Evolutionary conservation across 768 basidiomycete genomes (phyloP), one percentile per base, ranked within the genome.

Genomic region (Trametes cinnabarina): DNA sequence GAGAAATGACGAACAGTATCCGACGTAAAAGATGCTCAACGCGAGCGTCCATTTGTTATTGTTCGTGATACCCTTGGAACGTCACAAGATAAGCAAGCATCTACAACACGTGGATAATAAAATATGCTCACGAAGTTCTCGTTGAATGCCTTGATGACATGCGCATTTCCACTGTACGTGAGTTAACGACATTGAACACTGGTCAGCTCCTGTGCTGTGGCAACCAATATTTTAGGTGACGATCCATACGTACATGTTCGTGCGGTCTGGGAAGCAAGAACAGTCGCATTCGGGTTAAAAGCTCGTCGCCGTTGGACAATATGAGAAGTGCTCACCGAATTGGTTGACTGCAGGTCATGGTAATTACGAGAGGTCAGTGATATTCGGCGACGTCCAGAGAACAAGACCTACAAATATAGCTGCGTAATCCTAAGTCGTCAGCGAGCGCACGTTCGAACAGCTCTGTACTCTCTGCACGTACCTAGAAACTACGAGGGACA

Each of bases 31-130:
- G 23, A 84, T 81, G 56, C 81, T 81, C 42, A 83, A 66, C 3
- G 76, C 82, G 10, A 83, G 66, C 0, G 82, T 83, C 82, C 82
- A 83, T 66, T 77, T 80, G 57, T 79, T 73, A 63, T 84, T 84
- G 42, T 72, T 68, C 20, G 77, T 76, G 48, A 84, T 76, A 20
- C 76, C 82, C 81, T 82, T 14, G 22, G 39, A 23, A 12, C 35
- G 5, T 32, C 9, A 50, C 23, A 12, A 55, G 14, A 17, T 22
- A 51, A 51, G 20, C 15, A 50, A 14, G 28, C 10, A 9, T 6
- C 40, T 14, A 12, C n/a, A 39, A 32, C 14, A 11, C n/a, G 23
- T 15, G 53, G 25, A 10, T 19, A 40, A 17, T 19, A 11, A 23
- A n/a, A n/a, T n/a, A 3, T 2, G 69, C 77, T 47, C 55, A 82